Conservation (phyloP, 768 basidiomycete genomes). For the Boletus insuetus region DNA sequence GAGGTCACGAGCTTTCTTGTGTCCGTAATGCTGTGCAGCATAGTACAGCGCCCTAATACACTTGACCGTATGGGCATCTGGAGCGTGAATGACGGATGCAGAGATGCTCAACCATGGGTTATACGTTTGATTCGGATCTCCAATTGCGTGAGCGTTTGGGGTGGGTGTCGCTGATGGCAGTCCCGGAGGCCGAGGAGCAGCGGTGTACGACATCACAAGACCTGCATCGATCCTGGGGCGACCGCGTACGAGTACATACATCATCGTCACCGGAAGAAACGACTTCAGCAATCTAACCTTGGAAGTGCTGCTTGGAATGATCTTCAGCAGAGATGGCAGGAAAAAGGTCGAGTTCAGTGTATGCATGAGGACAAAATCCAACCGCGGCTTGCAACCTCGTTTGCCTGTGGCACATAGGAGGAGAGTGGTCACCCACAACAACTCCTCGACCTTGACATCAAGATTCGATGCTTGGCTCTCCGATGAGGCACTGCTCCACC, state of each 20-base stretch:
- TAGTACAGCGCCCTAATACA: slow-evolving; percentile 46
- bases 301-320: slow-evolving; percentile 30
- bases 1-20: slow-evolving; percentile 37
- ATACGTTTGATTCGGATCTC: slow-evolving; percentile 37
- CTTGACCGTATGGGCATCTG: slow-evolving; percentile 53
- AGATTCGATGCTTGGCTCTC: slow-evolving; percentile 28
- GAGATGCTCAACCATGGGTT: slow-evolving; percentile 55
- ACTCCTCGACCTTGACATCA: slow-evolving; percentile 45
- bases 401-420: slow-evolving; percentile 48
- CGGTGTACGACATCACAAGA: slow-evolving; percentile 46
- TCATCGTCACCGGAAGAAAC: slow-evolving; percentile 38
- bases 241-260: slow-evolving; percentile 42
- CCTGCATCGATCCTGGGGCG: slow-evolving; percentile 50
- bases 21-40: slow-evolving; percentile 48
- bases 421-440: slow-evolving; percentile 47
- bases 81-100: slow-evolving; percentile 44
- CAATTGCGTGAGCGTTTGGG: slow-evolving; percentile 26
- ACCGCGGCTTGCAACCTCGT: slow-evolving; percentile 44
- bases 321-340: slow-evolving; percentile 40
- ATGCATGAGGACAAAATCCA: slow-evolving; percentile 63
- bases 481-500: slow-evolving; percentile 29
- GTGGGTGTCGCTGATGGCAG: neutral
- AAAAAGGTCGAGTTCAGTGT: slow-evolving; percentile 52
- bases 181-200: slow-evolving; percentile 39
- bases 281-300: slow-evolving; percentile 47